Evolutionary conservation across 202 grass and related monocot species (phyloP).

Genomic region (Zizania palustris): DNA sequence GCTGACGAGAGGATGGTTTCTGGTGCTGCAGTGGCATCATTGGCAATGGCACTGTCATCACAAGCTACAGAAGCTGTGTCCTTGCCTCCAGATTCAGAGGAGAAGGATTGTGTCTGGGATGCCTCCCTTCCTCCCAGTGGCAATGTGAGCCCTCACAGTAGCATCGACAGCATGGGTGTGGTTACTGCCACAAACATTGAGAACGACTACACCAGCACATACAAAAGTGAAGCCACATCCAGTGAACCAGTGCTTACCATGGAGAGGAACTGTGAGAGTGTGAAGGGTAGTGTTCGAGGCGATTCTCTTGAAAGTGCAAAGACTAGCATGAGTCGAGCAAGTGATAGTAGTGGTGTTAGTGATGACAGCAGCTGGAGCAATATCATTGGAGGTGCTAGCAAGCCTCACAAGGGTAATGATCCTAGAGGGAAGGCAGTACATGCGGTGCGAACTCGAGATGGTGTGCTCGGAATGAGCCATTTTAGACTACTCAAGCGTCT

Average conservation of each 20-base stretch:
- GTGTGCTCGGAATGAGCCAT: conserved; percentile 88
- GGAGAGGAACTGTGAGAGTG: conserved; percentile 58
- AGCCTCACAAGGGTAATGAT: conserved; percentile 97
- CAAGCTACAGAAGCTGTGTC: conserved; percentile 37
- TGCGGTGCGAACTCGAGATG: conserved; percentile 71
- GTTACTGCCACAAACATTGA: conserved; percentile 56
- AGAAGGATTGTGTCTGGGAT: conserved; percentile 98
- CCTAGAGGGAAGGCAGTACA: conserved; percentile 88
- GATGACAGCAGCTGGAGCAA: conserved; percentile 95
- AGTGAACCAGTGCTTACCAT: conserved; percentile 43
- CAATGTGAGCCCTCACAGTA: conserved; percentile 97
- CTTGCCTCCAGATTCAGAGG: conserved; percentile 63
- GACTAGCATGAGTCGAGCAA: conserved; percentile 91
- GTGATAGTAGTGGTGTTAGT: conserved; percentile 86
- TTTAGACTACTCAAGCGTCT: conserved; percentile 89
- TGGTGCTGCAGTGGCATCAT: conserved; percentile 43
- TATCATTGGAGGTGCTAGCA: conserved; percentile 74
- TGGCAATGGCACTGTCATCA: conserved; percentile 31
- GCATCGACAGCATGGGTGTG: conserved; percentile 86
- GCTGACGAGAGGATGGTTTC: conserved; percentile 54
- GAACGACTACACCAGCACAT: conserved; percentile 42
- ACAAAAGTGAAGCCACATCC: conserved; percentile 60
- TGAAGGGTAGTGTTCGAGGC: conserved; percentile 49
- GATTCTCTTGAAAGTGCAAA: conserved; percentile 83
- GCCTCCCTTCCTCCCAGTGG: conserved; percentile 88